Evolutionary conservation across 805 yeast genomes (phyloP), one percentile per base, ranked within the genome.

Genomic region (Metschnikowia shivogae): DNA sequence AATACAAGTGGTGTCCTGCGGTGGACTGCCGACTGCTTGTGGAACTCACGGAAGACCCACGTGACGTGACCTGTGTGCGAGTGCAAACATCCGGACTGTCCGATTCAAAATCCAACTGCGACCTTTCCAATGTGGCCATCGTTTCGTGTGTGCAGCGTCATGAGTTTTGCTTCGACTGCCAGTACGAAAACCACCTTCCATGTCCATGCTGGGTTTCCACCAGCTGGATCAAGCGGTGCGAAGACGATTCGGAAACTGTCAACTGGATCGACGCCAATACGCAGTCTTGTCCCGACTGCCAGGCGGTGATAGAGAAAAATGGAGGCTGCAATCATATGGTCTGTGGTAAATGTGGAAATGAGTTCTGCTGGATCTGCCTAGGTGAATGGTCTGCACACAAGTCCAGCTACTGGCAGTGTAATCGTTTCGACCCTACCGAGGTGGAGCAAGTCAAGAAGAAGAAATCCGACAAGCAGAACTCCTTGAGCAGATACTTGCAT

Each of bases 271-370:
- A 80, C 3, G 81, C 85, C 3, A 83, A 92, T 61, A 89, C 99
- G 1, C 84, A 88, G 54, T 77, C 78, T 36, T 93, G 99, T 63
- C 95, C 97, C 0, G 78, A 79, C 57, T 93, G 99, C 68, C 68
- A 69, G 8, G 70, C 89, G 1, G 70, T 81, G 26, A 93, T 92
- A 50, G 97, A 93, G 60, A 89, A 92, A 57, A 86, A 86, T 60
- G 98, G 97, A 19, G 99, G 99, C 0, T 93, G 99, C 67, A 92
- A 92, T 64, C 99, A 93, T 65, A 92, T 93, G 96, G 76, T 81
- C 1, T 93, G 99, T 63, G 71, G 78, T 3, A 82, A 80, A 47
- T 93, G 99, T 63, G 59, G 62, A 10, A 65, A 78, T 61, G 87
- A 90, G 60, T 93, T 89, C 60, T 93, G 99, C 64, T 93, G 99